Conservation (phyloP, 2,329 filamentous ascomycete species). For the Venturia oleaginea region DNA sequence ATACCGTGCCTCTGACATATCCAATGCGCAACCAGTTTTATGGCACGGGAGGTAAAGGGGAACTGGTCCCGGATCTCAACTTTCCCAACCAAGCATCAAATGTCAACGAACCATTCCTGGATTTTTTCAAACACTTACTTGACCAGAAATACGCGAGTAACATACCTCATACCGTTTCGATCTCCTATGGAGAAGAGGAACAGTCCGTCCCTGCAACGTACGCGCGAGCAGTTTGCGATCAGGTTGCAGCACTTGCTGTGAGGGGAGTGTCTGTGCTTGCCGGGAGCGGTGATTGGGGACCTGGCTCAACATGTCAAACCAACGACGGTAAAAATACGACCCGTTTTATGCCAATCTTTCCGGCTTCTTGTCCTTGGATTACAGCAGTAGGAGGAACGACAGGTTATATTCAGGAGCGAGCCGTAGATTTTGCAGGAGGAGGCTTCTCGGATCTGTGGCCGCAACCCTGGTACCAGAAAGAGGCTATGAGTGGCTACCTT, state of each 20-base stretch:
- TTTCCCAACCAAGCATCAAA: constrained; percentile 33
- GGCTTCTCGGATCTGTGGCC: constrained; percentile 38
- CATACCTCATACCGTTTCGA: constrained; percentile 29
- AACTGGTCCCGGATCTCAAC: constrained; percentile 39
- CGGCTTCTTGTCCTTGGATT: constrained; percentile 39
- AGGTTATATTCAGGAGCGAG: constrained; percentile 21
- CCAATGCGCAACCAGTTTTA: constrained; percentile 13
- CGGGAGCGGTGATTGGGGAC: constrained; percentile 30
- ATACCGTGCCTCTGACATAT: constrained; percentile 11
- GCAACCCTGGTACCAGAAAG: constrained; percentile 17
- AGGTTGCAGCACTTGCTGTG: constrained; percentile 32
- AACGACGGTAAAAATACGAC: constrained; percentile 37
- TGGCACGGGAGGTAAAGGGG: constrained; percentile 12
- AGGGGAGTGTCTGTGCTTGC: constrained; percentile 33
- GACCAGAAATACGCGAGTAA: constrained; percentile 23
- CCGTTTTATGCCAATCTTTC: constrained; percentile 37
- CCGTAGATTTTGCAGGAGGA: constrained; percentile 29
- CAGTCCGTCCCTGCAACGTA: constrained; percentile 29
- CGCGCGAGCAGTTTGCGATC: constrained; percentile 29
- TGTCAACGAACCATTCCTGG: constrained; percentile 38
- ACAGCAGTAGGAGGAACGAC: constrained; percentile 33
- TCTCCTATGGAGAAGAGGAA: constrained; percentile 33
- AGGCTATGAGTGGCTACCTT: constrained; percentile 10
- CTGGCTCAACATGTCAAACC: constrained; percentile 34
- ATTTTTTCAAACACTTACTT: constrained; percentile 30